These are phyloP conservation scores for Raddia guianensis DNA, from an alignment of 176 grass and related monocot genomes.

Conservation along the genomic window DNA sequence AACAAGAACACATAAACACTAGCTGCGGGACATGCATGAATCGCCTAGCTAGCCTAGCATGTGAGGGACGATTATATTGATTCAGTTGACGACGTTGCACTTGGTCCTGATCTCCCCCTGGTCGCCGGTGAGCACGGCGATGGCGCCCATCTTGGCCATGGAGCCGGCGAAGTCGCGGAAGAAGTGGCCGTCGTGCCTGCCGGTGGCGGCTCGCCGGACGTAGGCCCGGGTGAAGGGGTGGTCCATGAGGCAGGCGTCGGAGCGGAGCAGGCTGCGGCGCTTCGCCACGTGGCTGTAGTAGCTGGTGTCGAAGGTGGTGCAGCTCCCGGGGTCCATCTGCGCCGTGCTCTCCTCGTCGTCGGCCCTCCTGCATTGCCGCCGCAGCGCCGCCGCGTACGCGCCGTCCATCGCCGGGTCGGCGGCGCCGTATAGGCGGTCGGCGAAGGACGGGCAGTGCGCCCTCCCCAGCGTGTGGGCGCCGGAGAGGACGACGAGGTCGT, in stretches of 20 bases:
- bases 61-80: no score
- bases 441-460: constrained; percentile 36
- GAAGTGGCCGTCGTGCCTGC: constrained; percentile 30
- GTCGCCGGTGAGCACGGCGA: constrained; percentile 43
- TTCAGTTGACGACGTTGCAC: constrained; percentile 46
- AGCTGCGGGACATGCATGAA: neutral
- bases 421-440: constrained; percentile 42
- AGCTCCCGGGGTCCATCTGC: constrained; percentile 75
- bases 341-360: constrained; percentile 33
- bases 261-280: constrained; percentile 51
- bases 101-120: constrained; percentile 54
- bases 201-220: constrained; percentile 42
- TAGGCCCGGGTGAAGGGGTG: constrained; percentile 45
- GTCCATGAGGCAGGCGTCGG: constrained; percentile 54
- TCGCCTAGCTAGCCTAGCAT: neutral
- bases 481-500: constrained; percentile 57
- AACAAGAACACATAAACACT: no score
- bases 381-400: constrained; percentile 53
- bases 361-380: constrained; percentile 33
- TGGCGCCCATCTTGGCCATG: constrained; percentile 52
- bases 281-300: constrained; percentile 55
- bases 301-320: constrained; percentile 61
- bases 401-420: constrained; percentile 43
- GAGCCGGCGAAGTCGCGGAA: constrained; percentile 50
- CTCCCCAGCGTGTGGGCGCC: constrained; percentile 60